Evolutionary conservation across 2,329 filamentous ascomycete genomes (phyloP).

Genomic region (Fusarium acutatum): DNA sequence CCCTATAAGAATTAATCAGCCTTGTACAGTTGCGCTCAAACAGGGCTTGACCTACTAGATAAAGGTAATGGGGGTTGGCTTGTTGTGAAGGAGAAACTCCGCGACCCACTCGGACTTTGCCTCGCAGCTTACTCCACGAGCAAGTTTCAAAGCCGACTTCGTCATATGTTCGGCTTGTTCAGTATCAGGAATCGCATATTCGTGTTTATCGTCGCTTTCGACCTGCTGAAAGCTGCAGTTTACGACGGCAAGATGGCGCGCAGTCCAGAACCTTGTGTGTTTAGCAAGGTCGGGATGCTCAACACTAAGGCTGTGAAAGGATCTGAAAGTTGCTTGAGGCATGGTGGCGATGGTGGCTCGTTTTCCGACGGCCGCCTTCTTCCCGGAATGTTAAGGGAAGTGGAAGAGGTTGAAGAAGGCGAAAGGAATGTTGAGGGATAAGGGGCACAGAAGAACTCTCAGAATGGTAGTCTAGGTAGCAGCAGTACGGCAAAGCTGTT

Average conservation of each 20-base stretch:
- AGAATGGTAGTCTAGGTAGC: neutral
- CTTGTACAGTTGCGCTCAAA: neutral
- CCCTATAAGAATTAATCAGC: neutral
- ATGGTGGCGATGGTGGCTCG: neutral
- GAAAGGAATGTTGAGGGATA: neutral
- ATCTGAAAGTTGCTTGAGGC: neutral
- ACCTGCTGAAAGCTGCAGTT: neutral
- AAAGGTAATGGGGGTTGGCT: neutral
- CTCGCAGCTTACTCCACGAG: neutral
- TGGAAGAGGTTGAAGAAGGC: neutral
- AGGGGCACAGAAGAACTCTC: neutral
- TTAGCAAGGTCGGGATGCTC: neutral
- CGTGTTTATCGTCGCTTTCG: neutral
- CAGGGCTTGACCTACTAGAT: neutral
- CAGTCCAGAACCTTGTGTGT: neutral
- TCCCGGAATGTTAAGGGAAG: neutral
- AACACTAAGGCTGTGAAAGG: neutral
- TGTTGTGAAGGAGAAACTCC: neutral
- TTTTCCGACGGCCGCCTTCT: neutral
- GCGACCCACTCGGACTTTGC: neutral
- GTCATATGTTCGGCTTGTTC: fast-evolving
- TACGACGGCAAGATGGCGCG: neutral
- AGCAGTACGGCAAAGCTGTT: neutral
- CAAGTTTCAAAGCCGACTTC: fast-evolving
- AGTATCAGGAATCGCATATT: neutral